A percentile compares a stretch with the other conserved stretches of the same genome.
Evolutionary conservation across 768 basidiomycete genomes (phyloP).

Genomic region (Podaxis carcinomalis): DNA sequence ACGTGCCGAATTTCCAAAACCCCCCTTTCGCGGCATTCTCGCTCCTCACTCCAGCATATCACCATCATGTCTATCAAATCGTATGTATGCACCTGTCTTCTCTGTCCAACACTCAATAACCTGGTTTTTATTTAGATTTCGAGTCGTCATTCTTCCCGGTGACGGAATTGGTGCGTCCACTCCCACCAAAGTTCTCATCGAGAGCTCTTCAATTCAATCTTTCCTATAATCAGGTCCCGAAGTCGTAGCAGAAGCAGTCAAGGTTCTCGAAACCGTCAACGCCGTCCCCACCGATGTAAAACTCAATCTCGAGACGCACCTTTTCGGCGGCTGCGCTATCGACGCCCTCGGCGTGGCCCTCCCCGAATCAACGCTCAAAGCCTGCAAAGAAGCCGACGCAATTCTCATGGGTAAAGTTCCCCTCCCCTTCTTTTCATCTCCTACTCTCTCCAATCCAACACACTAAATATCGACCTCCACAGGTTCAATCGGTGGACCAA

Average conservation of each 20-base stretch:
- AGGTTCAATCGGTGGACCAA: slow-evolving; percentile 99
- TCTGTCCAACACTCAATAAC: neutral
- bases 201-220: neutral
- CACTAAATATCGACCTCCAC: slow-evolving; percentile 5
- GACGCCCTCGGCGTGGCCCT: slow-evolving; percentile 84
- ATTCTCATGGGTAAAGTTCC: slow-evolving; percentile 80
- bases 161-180: slow-evolving; percentile 84
- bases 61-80: slow-evolving; percentile 39
- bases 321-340: slow-evolving; percentile 92
- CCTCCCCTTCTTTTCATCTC: neutral
- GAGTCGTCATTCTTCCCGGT: slow-evolving; percentile 87
- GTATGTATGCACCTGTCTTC: slow-evolving; percentile 24
- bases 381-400: slow-evolving; percentile 91
- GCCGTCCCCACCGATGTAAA: slow-evolving; percentile 58
- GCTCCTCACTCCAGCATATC: neutral
- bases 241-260: slow-evolving; percentile 80
- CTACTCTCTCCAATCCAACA: neutral
- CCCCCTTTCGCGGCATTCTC: neutral
- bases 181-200: neutral
- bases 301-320: slow-evolving; percentile 68
- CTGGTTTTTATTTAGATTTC: slow-evolving; percentile 51
- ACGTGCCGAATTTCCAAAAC: neutral
- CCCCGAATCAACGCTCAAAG: slow-evolving; percentile 78
- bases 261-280: slow-evolving; percentile 73
- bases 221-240: slow-evolving; percentile 64